Evolutionary conservation across 352 stramenopile genomes (phyloP).

Genomic region (Pythium grandisporangium): DNA sequence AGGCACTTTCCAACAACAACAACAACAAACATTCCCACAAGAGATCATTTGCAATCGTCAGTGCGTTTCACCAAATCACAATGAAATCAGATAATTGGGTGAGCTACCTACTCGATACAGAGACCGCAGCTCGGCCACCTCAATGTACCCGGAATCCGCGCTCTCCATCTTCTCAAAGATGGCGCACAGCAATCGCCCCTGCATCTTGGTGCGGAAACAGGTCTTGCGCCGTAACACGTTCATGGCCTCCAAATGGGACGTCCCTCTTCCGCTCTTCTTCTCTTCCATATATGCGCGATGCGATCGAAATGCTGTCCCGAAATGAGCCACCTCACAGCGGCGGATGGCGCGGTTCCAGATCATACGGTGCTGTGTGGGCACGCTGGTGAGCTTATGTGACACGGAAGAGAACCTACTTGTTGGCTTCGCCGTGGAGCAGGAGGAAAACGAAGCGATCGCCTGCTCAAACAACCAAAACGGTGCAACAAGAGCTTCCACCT

Average conservation of each 20-base stretch:
- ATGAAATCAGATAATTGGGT: not conserved
- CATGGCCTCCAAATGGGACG: slow-evolving; percentile 10
- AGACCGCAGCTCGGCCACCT: slow-evolving; percentile 61
- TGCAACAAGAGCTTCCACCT: slow-evolving; percentile 23
- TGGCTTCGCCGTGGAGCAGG: not conserved
- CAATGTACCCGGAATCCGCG: slow-evolving; percentile 44
- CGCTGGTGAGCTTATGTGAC: not conserved
- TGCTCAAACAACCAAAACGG: slow-evolving; percentile 38
- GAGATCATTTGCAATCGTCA: too few species aligned
- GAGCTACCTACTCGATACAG: slow-evolving; percentile 26
- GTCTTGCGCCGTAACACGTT: slow-evolving; percentile 4
- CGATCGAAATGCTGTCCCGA: slow-evolving; percentile 12
- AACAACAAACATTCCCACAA: too few species aligned
- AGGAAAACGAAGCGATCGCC: too few species aligned
- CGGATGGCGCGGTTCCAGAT: slow-evolving; percentile 67
- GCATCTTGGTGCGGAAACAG: slow-evolving; percentile 24
- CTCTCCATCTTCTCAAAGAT: slow-evolving; percentile 68
- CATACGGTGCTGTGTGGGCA: slow-evolving; percentile 14
- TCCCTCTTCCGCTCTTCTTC: too few species aligned
- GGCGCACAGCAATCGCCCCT: slow-evolving; percentile 37
- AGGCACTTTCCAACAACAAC: too few species aligned
- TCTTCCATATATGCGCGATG: too few species aligned
- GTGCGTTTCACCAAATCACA: too few species aligned
- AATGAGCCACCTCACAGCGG: slow-evolving; percentile 32
- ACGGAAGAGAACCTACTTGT: slow-evolving; percentile 1